Base-by-base conservation (phyloP, 2,329 filamentous ascomycete genomes). In the Penicillium brevicompactum region DNA sequence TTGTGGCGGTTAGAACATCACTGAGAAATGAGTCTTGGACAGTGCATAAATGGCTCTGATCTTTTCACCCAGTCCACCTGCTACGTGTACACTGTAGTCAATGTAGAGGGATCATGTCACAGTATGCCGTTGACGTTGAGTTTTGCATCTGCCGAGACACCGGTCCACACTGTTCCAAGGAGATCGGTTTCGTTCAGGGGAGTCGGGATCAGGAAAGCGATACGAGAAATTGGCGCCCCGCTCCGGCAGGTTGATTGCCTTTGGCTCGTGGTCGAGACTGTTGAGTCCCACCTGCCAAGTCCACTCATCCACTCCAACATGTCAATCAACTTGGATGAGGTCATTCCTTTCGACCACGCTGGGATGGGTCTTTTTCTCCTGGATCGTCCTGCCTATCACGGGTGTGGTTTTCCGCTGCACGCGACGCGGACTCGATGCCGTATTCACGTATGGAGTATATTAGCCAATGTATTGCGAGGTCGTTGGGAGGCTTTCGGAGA, bases 261-360 rank as follows among this genome's bases (percentile, higher is more conserved):
- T 49, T 42, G 38, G 30, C 44, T 61, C 47, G 27, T 56, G 56
- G 58, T 63, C 52, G 58, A 59, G 58, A 54, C 58, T 51, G 45
- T 37, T 16, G 3, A 49, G 52, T 50, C 34, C 44, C 59, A 60
- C 55, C 34, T 54, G 60, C 49, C 55, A 61, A 61, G 55, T 46
- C 13, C 5, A 53, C 51, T 47, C 24, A 53, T 46, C 13, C 5
- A 53, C 51, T 47, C 24, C 44, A 59, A 57, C 53, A 48, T 60
- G 45, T 40, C 41, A 55, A 52, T 49, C 42, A 57, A 50, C 49
- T 45, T 42, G n/a, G 22, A 41, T 30, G 21, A 43, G 42, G 46
- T 52, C 13, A 37, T n/a, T 27, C 24, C 14, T n/a, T 13, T 3
- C 5, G 13, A 21, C 13, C 24, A 32, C 43, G 11, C 14, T 31